phyloP scores from a whole-genome alignment of 2,329 filamentous ascomycete genomes.

The Phaeophleospora eucalypticola region DNA sequence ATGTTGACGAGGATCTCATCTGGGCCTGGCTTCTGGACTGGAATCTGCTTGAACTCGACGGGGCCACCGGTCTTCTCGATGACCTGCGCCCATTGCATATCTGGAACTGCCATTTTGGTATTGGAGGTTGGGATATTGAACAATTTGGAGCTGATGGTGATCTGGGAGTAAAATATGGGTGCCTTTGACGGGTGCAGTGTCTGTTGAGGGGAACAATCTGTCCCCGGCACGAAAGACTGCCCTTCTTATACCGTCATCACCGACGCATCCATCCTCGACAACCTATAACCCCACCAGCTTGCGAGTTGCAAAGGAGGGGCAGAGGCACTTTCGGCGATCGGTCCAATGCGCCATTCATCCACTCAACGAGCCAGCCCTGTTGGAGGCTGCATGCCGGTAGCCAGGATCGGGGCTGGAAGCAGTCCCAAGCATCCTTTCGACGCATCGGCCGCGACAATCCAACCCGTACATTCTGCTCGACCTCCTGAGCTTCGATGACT shows the following conservation, averaged over 20 bases:
- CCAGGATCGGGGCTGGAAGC: slow-evolving; percentile 10
- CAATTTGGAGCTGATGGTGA: slow-evolving; percentile 2
- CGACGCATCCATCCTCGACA: background rate
- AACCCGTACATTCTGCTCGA: slow-evolving; percentile 4
- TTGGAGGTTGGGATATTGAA: slow-evolving; percentile 4
- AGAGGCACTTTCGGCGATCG: slow-evolving; percentile 11
- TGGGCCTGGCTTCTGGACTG: slow-evolving; percentile 73
- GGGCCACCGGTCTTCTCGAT: slow-evolving; percentile 73
- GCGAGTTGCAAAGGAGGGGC: slow-evolving; percentile 20
- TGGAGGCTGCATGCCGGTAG: slow-evolving; percentile 13
- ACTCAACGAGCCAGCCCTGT: slow-evolving; percentile 7
- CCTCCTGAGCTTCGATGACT: too few relatives aligned
- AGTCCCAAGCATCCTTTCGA: slow-evolving; percentile 9
- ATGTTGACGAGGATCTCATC: slow-evolving; percentile 91
- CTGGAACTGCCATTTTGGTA: slow-evolving; percentile 57
- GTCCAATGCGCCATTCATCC: slow-evolving; percentile 6
- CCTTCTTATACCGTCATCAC: background rate
- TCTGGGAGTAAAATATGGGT: too few relatives aligned
- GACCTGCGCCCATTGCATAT: slow-evolving; percentile 87
- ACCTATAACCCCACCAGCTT: slow-evolving; percentile 10
- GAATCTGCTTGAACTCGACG: slow-evolving; percentile 72
- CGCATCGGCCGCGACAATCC: slow-evolving; percentile 6
- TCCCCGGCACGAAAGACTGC: background rate
- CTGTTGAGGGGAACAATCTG: background rate
- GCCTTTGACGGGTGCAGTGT: too few relatives aligned